phyloP scores from a whole-genome alignment of 352 stramenopile genomes.

The Globisporangium radiosum region DNA sequence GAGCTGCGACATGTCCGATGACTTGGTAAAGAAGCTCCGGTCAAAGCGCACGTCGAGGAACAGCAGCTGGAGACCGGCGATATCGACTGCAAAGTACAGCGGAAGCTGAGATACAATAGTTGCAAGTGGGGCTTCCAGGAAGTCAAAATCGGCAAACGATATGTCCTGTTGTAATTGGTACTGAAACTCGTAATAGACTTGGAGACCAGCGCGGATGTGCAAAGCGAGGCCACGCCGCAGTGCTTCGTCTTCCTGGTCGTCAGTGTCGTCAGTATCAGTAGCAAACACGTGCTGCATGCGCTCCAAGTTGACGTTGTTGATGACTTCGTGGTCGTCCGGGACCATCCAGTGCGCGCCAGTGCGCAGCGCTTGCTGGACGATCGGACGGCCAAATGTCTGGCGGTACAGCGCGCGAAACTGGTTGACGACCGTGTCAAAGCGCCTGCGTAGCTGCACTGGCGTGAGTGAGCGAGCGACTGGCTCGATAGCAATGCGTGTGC shows the following conservation, averaged over 20 bases:
- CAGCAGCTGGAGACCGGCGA: conserved; percentile 42
- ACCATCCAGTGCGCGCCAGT: conserved; percentile 73
- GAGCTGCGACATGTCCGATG: conserved; percentile 8
- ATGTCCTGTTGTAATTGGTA: conserved; percentile 53
- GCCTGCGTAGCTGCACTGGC: conserved; percentile 5
- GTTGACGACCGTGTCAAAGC: conserved; percentile 24
- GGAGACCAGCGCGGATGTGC: conserved; percentile 49
- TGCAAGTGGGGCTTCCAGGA: conserved; percentile 25
- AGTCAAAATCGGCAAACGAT: conserved; percentile 30
- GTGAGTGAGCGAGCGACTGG: conserved; percentile 11
- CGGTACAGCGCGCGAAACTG: conserved; percentile 57
- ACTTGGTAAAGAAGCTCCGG: conserved; percentile 32
- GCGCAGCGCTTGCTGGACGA: conserved; percentile 45
- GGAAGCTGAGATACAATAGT: conserved; percentile 30
- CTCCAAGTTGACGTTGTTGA: conserved; percentile 69
- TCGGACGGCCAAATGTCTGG: conserved; percentile 36
- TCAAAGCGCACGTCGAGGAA: conserved; percentile 64
- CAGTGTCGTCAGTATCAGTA: background rate
- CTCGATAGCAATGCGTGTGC: conserved; percentile 21
- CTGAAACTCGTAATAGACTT: conserved; percentile 66
- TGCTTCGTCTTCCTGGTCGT: conserved; percentile 14
- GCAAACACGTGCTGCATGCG: conserved; percentile 27
- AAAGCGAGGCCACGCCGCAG: conserved; percentile 28
- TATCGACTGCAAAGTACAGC: conserved; percentile 33
- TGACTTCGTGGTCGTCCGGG: conserved; percentile 69